A percentile compares a stretch with the other conserved stretches of the same genome.
Conservation (phyloP, 1,284 basidiomycete species). For the Apiotrichum gamsii region DNA sequence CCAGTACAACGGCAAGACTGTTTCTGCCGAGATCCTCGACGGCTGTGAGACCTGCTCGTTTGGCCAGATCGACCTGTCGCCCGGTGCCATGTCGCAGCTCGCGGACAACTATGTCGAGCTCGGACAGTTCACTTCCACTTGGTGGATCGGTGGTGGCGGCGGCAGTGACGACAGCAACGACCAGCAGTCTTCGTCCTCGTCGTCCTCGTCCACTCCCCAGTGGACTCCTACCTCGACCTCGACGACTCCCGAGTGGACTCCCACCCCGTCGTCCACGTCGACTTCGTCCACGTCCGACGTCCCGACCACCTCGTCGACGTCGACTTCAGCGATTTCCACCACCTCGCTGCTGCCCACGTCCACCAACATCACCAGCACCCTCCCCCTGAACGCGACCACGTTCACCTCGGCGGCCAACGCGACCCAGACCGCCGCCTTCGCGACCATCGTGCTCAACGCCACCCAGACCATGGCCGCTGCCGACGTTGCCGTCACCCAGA, state of each 20-base stretch:
- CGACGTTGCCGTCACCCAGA: not conserved
- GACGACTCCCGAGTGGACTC: not conserved
- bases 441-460: not conserved
- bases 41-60: conserved; percentile 5
- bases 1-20: conserved; percentile 4
- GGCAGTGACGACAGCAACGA: not conserved
- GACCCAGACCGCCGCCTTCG: not conserved
- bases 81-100: conserved; percentile 5
- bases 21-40: conserved; percentile 2
- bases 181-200: not conserved
- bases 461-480: not conserved
- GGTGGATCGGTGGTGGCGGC: conserved; percentile 1
- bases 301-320: not conserved
- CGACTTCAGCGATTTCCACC: not conserved
- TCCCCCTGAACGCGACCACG: not conserved
- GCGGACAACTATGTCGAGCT: conserved; percentile 1
- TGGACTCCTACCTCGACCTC: not conserved
- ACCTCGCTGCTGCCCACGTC: not conserved
- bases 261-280: not conserved
- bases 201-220: not conserved
- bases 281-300: not conserved
- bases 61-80: conserved; percentile 10
- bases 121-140: conserved; percentile 1
- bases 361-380: too few relatives aligned
- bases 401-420: not conserved